Percentiles rank a stretch among this genome's conserved stretches.
phyloP scores from a whole-genome alignment of 73 alveolate species.

The Paraurostyla sp. region DNA sequence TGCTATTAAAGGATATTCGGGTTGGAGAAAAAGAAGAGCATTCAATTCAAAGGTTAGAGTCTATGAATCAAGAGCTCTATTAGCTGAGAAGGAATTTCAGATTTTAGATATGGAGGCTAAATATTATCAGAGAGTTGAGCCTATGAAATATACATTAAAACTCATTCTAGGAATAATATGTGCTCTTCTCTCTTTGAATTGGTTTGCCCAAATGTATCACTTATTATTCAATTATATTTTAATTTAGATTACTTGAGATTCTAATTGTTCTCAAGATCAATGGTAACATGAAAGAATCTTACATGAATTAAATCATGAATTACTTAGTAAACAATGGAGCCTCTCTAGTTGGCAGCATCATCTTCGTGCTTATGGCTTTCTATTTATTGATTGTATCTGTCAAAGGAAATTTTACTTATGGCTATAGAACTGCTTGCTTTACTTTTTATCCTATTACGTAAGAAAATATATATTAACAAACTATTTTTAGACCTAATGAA shows the following conservation, averaged over 20 bases:
- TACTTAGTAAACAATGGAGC: not conserved
- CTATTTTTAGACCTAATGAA: slow-evolving; percentile 20
- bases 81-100: slow-evolving; percentile 37
- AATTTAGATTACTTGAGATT: slow-evolving; percentile 15
- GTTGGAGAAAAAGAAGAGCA: slow-evolving; percentile 55
- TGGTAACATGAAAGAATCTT: not conserved
- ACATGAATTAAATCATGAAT: slow-evolving; percentile 1
- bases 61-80: slow-evolving; percentile 33
- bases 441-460: slow-evolving; percentile 58
- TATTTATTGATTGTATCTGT: slow-evolving; percentile 28
- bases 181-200: slow-evolving; percentile 41
- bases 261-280: not conserved
- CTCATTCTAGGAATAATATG: slow-evolving; percentile 39
- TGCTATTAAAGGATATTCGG: slow-evolving; percentile 42
- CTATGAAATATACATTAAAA: slow-evolving; percentile 38
- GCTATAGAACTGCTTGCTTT: slow-evolving; percentile 56
- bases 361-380: slow-evolving; percentile 16
- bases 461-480: not conserved
- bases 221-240: not conserved
- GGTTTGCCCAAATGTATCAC: slow-evolving; percentile 45
- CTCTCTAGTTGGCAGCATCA: slow-evolving; percentile 30
- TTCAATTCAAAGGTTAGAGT: slow-evolving; percentile 35
- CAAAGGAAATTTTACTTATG: slow-evolving; percentile 38
- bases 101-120: slow-evolving; percentile 54
- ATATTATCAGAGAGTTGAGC: slow-evolving; percentile 33